Evolutionary conservation across 2,329 filamentous ascomycete genomes (phyloP).

Genomic region (Colletotrichum acutatum): DNA sequence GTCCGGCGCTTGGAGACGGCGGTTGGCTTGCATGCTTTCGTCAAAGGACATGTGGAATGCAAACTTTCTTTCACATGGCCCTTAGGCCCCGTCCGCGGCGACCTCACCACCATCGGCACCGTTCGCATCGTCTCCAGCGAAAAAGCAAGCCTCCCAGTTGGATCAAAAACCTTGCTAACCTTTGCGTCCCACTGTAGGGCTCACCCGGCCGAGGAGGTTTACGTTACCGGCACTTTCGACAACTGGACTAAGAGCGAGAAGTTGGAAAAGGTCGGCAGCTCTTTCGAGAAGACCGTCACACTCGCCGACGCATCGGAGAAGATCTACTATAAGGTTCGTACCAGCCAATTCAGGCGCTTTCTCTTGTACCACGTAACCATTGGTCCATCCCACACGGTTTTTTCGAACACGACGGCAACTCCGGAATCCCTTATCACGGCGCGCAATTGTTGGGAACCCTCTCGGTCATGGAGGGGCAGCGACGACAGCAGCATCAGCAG

Average conservation of each 20-base stretch:
- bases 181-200: conserved; percentile 68
- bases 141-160: background rate
- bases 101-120: conserved; percentile 9
- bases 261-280: conserved; percentile 78
- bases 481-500: background rate
- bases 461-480: conserved; percentile 18
- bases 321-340: conserved; percentile 91
- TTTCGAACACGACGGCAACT: conserved; percentile 21
- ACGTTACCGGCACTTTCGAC: conserved; percentile 96
- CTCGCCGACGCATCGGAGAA: conserved; percentile 75
- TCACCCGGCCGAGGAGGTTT: conserved; percentile 85
- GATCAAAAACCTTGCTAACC: conserved; percentile 27
- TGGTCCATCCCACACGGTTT: conserved; percentile 2
- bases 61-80: conserved; percentile 14
- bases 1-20: background rate
- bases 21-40: conserved; percentile 20
- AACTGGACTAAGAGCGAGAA: conserved; percentile 89
- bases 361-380: conserved; percentile 26
- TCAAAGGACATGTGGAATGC: conserved; percentile 15
- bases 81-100: background rate
- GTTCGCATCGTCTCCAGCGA: conserved; percentile 6
- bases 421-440: conserved; percentile 7
- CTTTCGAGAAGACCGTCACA: conserved; percentile 84
- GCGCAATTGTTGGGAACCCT: background rate
- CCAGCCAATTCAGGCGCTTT: conserved; percentile 21